A percentile compares a stretch with the other conserved stretches of the same genome.
phyloP scores from a whole-genome alignment of 2,329 filamentous ascomycete species.

The Cladophialophora bantiana region DNA sequence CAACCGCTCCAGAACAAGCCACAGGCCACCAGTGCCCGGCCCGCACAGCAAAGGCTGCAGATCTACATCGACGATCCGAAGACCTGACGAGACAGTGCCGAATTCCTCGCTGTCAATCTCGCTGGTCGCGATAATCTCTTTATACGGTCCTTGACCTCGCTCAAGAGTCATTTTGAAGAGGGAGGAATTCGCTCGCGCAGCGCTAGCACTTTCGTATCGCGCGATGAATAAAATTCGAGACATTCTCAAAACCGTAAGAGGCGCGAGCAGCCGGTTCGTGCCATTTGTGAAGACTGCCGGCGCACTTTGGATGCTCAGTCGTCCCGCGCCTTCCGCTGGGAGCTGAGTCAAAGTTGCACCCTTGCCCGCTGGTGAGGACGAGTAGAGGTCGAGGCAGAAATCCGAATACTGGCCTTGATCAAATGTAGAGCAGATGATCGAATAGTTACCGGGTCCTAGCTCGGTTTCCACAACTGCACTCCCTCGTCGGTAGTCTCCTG shows the following conservation, averaged over 20 bases:
- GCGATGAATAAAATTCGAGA: conserved; percentile 67
- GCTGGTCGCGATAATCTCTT: conserved; percentile 64
- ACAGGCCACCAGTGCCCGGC: conserved; percentile 63
- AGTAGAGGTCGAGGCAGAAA: conserved; percentile 78
- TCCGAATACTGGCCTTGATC: conserved; percentile 62
- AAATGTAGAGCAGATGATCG: conserved; percentile 41
- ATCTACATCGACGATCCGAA: conserved; percentile 77
- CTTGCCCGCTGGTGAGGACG: conserved; percentile 43
- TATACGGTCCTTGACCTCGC: conserved; percentile 73
- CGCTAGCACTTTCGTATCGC: conserved; percentile 48
- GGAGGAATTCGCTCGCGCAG: conserved; percentile 41
- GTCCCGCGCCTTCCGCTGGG: conserved; percentile 76
- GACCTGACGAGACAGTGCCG: conserved; percentile 68
- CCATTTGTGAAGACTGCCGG: conserved; percentile 59
- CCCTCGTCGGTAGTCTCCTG: conserved; percentile 85
- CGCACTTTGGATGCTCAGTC: conserved; percentile 67
- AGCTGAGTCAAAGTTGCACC: conserved; percentile 57
- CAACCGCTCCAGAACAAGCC: conserved; percentile 82
- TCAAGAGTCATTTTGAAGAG: conserved; percentile 76
- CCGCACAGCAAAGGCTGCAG: conserved; percentile 68
- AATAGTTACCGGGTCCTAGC: conserved; percentile 75
- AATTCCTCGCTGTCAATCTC: conserved; percentile 71
- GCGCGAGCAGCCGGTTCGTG: conserved; percentile 62
- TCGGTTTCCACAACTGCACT: conserved; percentile 73
- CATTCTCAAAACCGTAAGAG: conserved; percentile 60